A percentile compares a stretch with the other conserved stretches of the same genome.
Evolutionary conservation across 176 grass and related monocot genomes (phyloP).

Genomic region (Melocanna baccifera): DNA sequence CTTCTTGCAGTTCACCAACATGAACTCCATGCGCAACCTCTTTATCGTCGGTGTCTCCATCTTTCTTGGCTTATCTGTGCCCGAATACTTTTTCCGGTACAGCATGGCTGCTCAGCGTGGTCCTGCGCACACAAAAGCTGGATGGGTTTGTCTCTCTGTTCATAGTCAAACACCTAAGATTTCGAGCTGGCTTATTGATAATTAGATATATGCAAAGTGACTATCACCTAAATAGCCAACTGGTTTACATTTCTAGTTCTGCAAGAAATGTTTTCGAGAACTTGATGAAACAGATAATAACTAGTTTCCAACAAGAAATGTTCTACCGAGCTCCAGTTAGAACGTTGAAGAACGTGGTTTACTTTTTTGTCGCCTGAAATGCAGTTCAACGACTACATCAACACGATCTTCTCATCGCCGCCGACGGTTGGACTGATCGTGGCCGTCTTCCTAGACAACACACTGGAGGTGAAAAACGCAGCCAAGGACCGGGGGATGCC

Average conservation of each 20-base stretch:
- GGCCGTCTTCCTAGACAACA: conserved; percentile 92
- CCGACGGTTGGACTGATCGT: conserved; percentile 81
- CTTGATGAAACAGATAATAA: background rate
- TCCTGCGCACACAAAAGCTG: conserved; percentile 78
- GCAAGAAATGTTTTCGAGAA: background rate
- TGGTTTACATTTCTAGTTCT: background rate
- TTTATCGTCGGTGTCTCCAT: conserved; percentile 94
- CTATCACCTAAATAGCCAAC: background rate
- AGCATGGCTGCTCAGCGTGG: conserved; percentile 67
- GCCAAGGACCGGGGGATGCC: conserved; percentile 81
- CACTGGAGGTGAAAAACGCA: conserved; percentile 66
- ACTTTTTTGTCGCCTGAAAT: conserved; percentile 4
- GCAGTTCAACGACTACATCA: conserved; percentile 99
- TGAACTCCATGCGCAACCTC: conserved; percentile 99
- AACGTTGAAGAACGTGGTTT: background rate
- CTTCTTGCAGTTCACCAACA: conserved; percentile 97
- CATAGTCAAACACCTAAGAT: conserved; percentile 5
- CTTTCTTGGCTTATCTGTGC: conserved; percentile 94
- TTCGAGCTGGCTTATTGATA: background rate
- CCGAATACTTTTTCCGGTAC: conserved; percentile 95
- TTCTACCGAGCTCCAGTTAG: background rate
- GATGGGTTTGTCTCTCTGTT: conserved; percentile 65
- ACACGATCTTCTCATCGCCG: conserved; percentile 97
- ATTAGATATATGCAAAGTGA: background rate
- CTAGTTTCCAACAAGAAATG: background rate